Conservation (phyloP, 495 filamentous ascomycete genomes). For the Usnea hakonensis region DNA sequence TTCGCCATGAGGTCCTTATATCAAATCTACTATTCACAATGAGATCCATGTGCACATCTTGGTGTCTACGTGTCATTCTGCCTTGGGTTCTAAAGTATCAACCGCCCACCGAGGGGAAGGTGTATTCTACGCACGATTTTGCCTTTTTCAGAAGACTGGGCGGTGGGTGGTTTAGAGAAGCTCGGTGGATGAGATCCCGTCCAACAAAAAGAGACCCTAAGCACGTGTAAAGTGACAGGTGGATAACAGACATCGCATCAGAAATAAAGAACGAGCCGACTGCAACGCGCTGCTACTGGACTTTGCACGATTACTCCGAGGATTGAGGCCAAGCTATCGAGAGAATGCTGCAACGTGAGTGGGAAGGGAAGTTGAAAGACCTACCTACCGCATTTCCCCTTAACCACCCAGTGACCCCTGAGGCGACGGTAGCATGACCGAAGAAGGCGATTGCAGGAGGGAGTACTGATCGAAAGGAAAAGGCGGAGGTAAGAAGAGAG, state of each 20-base stretch:
- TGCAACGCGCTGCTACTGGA: background rate
- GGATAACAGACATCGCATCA: background rate
- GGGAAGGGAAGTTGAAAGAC: background rate
- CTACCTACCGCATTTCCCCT: background rate
- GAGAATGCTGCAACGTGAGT: background rate
- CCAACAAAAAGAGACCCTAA: background rate
- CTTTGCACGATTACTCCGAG: too few relatives aligned
- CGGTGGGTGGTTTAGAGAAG: background rate
- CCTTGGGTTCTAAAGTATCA: too few relatives aligned
- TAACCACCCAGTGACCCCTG: background rate
- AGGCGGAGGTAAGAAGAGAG: constrained; percentile 8
- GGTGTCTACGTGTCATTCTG: too few relatives aligned
- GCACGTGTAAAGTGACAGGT: background rate
- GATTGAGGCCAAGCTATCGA: background rate
- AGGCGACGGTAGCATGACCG: background rate
- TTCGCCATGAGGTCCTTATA: too few relatives aligned
- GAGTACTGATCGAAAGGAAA: constrained; percentile 9
- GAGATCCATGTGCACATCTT: too few relatives aligned
- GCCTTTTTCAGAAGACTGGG: background rate
- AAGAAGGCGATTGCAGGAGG: background rate
- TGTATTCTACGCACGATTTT: background rate
- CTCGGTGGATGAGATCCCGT: background rate
- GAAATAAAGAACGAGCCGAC: too few relatives aligned
- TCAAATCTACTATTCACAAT: too few relatives aligned
- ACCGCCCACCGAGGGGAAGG: too few relatives aligned